phyloP scores from a whole-genome alignment of 345 rosid species.

The Citrus mangshanensis region DNA sequence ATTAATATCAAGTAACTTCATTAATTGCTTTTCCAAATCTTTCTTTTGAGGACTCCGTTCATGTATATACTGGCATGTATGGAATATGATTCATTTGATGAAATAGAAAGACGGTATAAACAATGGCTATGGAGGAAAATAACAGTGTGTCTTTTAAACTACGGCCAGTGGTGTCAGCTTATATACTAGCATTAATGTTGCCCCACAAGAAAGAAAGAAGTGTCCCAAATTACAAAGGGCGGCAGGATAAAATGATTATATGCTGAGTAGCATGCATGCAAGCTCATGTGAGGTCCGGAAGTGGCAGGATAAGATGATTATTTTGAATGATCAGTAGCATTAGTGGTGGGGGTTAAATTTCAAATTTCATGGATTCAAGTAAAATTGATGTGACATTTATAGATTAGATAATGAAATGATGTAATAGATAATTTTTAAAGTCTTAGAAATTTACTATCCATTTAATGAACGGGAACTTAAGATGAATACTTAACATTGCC shows the following conservation, averaged over 20 bases:
- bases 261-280: too few species aligned
- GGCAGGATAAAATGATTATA: background rate
- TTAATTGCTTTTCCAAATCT: background rate
- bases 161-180: background rate
- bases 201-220: background rate
- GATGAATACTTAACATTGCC: too few species aligned
- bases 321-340: background rate
- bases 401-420: background rate
- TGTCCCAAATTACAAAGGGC: background rate
- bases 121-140: background rate
- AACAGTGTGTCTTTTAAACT: background rate
- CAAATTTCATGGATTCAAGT: background rate
- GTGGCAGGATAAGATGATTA: background rate
- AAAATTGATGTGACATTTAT: background rate
- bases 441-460: too few species aligned
- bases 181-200: background rate
- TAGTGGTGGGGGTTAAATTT: background rate
- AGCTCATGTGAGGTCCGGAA: background rate
- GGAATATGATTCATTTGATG: background rate
- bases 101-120: background rate
- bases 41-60: background rate
- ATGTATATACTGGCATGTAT: too few species aligned
- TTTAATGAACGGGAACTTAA: too few species aligned
- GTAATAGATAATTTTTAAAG: too few species aligned
- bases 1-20: background rate